Conservation (phyloP, 2,329 filamentous ascomycete genomes). For the Onygena corvina region DNA sequence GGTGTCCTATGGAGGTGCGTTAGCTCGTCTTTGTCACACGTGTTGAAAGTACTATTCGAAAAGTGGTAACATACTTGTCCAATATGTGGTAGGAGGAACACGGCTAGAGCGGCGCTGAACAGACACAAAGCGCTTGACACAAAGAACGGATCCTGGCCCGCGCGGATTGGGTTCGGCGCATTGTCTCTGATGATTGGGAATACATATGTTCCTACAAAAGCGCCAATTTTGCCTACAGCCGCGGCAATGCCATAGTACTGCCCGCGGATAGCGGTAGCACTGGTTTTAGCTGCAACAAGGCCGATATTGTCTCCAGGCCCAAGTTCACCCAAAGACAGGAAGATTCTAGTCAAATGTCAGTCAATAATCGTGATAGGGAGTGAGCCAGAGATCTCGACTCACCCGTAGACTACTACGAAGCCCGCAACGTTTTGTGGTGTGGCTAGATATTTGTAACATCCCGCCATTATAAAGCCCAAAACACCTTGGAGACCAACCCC, state of each 20-base stretch:
- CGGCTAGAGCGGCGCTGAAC: constrained; percentile 55
- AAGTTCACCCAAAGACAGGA: constrained; percentile 64
- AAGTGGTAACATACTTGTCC: constrained; percentile 37
- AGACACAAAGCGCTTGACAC: constrained; percentile 67
- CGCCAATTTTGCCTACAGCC: constrained; percentile 40
- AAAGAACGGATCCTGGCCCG: constrained; percentile 79
- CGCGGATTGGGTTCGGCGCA: constrained; percentile 43
- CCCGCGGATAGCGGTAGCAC: constrained; percentile 75
- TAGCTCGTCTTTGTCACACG: background rate
- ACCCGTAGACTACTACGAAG: constrained; percentile 67
- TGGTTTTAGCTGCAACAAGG: constrained; percentile 73
- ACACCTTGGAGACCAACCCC: constrained; percentile 62
- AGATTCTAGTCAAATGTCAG: constrained; percentile 40
- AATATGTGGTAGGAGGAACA: constrained; percentile 62
- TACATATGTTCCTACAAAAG: constrained; percentile 75
- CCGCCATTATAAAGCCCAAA: constrained; percentile 82
- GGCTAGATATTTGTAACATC: constrained; percentile 59
- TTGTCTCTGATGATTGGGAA: constrained; percentile 58
- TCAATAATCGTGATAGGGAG: background rate
- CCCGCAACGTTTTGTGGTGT: constrained; percentile 54
- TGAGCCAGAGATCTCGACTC: constrained; percentile 12
- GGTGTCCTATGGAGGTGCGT: constrained; percentile 49
- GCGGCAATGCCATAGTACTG: constrained; percentile 50
- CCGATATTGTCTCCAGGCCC: constrained; percentile 90
- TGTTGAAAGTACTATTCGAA: background rate